phyloP scores from a whole-genome alignment of 2,329 filamentous ascomycete species.

The Calonectria hongkongensis region DNA sequence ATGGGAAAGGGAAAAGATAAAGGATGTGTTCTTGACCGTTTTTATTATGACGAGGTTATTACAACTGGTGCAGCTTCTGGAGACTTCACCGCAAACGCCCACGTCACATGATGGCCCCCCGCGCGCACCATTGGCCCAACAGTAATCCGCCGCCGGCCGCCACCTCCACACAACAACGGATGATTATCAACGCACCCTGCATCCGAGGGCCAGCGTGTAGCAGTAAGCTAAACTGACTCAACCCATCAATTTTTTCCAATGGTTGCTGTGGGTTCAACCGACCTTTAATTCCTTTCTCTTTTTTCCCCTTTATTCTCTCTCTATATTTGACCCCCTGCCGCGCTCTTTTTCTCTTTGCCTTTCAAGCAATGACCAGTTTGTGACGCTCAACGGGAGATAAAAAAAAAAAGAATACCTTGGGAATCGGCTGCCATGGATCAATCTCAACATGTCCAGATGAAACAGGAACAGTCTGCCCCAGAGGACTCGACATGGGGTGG shows the following conservation, averaged over 20 bases:
- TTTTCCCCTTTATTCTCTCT: constrained; percentile 1
- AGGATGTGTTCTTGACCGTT: background rate
- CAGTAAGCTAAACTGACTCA: constrained; percentile 38
- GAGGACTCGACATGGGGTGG: constrained; percentile 73
- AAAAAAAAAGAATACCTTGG: constrained; percentile 24
- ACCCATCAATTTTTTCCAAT: constrained; percentile 24
- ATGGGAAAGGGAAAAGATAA: background rate
- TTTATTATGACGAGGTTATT: constrained; percentile 2
- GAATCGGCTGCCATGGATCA: constrained; percentile 44
- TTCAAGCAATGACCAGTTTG: constrained; percentile 40
- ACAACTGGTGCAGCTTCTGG: constrained; percentile 11
- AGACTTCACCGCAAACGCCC: constrained; percentile 14
- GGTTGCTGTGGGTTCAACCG: constrained; percentile 28
- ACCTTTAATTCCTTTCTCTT: constrained; percentile 2
- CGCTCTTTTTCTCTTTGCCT: constrained; percentile 9
- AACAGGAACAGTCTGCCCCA: constrained; percentile 46
- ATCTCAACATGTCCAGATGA: constrained; percentile 47
- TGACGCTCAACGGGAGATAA: constrained; percentile 30
- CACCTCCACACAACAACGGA: constrained; percentile 39
- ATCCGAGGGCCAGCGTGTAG: constrained; percentile 34
- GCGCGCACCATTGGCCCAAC: constrained; percentile 33
- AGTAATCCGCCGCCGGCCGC: constrained; percentile 29
- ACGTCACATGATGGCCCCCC: constrained; percentile 50
- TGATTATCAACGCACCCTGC: constrained; percentile 37
- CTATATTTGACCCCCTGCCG: background rate